Percentiles rank a stretch among this genome's conserved stretches.
These are phyloP conservation scores for Protomyces lactucae-debilis DNA, from an alignment of 1,139 yeast genomes.

Conservation along the genomic window DNA sequence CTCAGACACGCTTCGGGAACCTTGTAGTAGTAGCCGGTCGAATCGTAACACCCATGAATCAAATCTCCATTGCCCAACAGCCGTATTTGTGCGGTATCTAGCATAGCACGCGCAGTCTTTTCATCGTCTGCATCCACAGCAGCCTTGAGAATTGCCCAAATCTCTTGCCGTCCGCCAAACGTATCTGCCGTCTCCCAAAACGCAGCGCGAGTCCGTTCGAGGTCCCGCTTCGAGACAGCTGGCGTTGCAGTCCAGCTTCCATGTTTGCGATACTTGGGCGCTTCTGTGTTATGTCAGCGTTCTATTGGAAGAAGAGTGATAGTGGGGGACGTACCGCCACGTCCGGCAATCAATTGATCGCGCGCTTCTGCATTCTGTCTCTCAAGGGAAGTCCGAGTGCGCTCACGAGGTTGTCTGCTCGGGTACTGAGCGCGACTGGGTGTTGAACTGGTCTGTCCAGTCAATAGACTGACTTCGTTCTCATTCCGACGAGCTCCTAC, in stretches of 20 bases:
- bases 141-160: conserved; percentile 20
- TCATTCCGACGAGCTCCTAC: not conserved
- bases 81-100: conserved; percentile 9
- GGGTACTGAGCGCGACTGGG: not conserved
- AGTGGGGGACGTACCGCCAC: conserved; percentile 10
- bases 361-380: conserved; percentile 22
- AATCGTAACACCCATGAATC: conserved; percentile 23
- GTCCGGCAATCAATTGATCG: conserved; percentile 13
- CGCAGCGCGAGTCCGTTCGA: conserved; percentile 12
- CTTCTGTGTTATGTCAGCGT: conserved; percentile 1
- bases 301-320: not conserved
- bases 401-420: conserved; percentile 20
- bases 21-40: conserved; percentile 24
- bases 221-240: conserved; percentile 10
- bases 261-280: conserved; percentile 13
- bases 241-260: conserved; percentile 22
- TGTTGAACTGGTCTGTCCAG: not conserved
- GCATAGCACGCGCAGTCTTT: conserved; percentile 20
- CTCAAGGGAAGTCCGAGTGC: conserved; percentile 16
- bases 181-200: conserved; percentile 27
- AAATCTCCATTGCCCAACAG: conserved; percentile 22
- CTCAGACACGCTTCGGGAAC: conserved; percentile 20
- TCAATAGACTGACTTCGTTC: not conserved
- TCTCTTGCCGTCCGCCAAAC: conserved; percentile 20
- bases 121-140: conserved; percentile 21